A percentile compares a stretch with the other conserved stretches of the same genome.
phyloP scores from a whole-genome alignment of 371 early-diverging fungal genomes.

The Conidiobolus incongruus region DNA sequence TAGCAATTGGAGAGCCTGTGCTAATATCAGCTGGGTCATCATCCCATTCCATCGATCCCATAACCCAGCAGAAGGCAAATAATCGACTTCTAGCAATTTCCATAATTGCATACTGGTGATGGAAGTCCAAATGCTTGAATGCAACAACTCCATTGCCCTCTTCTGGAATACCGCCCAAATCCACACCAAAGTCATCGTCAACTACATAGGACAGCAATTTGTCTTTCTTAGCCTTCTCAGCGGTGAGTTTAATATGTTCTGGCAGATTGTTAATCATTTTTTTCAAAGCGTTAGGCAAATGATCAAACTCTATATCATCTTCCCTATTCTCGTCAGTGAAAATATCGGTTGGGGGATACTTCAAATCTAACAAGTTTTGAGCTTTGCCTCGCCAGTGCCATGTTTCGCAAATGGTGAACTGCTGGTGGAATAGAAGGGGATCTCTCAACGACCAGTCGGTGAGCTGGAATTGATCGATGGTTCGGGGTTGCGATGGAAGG shows the following conservation, averaged over 20 bases:
- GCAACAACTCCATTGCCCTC: no score
- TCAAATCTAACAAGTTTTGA: background rate
- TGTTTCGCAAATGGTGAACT: background rate
- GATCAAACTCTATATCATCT: background rate
- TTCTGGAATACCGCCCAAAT: no score
- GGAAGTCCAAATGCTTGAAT: no score
- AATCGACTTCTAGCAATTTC: no score
- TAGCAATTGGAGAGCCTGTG: no score
- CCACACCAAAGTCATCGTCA: constrained; percentile 1
- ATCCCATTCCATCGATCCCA: no score
- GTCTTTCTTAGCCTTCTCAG: background rate
- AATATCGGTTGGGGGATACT: background rate
- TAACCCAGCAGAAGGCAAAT: no score
- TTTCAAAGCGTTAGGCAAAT: background rate
- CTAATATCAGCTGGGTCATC: no score
- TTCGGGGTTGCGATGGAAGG: background rate
- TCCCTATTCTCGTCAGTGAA: background rate
- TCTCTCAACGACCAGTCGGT: background rate
- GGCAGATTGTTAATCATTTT: background rate
- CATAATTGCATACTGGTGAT: no score
- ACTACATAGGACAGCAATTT: background rate
- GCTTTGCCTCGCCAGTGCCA: constrained; percentile 2
- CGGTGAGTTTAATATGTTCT: background rate
- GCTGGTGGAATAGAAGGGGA: background rate
- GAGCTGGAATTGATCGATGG: background rate